phyloP scores from a whole-genome alignment of 805 yeast species.

The Tetrapisispora pingtungensis region DNA sequence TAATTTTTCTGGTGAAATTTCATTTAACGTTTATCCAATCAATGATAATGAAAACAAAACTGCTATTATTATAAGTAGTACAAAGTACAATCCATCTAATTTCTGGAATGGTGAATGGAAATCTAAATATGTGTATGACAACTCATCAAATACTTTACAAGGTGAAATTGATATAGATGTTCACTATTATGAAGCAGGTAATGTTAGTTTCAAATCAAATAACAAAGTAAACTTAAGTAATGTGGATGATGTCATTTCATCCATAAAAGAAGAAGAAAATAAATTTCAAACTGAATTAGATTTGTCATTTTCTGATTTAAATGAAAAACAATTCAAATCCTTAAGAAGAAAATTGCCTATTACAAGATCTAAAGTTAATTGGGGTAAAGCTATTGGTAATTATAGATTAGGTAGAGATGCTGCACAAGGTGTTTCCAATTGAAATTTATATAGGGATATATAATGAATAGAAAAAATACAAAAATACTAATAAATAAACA shows the following conservation, averaged over 20 bases:
- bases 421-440: conserved; percentile 29
- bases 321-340: conserved; percentile 71
- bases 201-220: conserved; percentile 60
- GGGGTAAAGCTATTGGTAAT: conserved; percentile 91
- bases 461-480: no score
- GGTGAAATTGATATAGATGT: conserved; percentile 63
- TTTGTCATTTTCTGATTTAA: conserved; percentile 55
- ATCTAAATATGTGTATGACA: conserved; percentile 46
- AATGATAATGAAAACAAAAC: conserved; percentile 17
- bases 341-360: conserved; percentile 87
- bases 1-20: conserved; percentile 54
- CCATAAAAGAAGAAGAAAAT: conserved; percentile 49
- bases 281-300: conserved; percentile 50
- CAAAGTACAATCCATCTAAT: conserved; percentile 61
- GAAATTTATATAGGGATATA: no score
- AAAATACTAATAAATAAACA: not conserved
- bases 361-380: conserved; percentile 80
- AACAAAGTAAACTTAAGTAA: conserved; percentile 27
- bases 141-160: conserved; percentile 25
- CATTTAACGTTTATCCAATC: conserved; percentile 35
- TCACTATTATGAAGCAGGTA: conserved; percentile 94
- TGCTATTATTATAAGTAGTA: conserved; percentile 55
- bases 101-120: conserved; percentile 88
- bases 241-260: conserved; percentile 29
- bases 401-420: conserved; percentile 81